Conservation (phyloP, 164 flowering plant genomes). For the Annona cherimola region DNA sequence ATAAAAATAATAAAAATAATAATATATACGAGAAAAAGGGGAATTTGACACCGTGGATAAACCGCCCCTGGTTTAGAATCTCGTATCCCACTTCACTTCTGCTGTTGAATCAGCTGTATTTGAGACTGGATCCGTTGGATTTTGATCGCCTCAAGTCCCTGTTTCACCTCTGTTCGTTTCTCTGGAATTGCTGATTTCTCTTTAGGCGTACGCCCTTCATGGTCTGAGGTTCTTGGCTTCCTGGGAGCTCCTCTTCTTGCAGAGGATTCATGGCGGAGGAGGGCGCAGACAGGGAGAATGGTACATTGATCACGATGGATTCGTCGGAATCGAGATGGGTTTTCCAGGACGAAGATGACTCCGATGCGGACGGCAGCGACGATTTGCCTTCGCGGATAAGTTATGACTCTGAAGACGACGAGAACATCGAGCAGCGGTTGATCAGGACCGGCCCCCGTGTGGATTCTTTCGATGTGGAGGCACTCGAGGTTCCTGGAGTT, state of each 20-base stretch:
- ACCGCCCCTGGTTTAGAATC: background rate
- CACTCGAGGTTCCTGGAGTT: slow-evolving; percentile 85
- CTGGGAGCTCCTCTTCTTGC: background rate
- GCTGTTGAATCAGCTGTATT: background rate
- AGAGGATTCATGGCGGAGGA: slow-evolving; percentile 47
- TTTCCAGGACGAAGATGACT: slow-evolving; percentile 66
- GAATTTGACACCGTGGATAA: background rate
- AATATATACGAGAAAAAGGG: background rate
- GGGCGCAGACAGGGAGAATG: slow-evolving; percentile 34
- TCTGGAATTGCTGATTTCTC: background rate
- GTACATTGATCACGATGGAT: slow-evolving; percentile 42
- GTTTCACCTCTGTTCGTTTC: too few species aligned
- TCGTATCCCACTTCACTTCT: background rate
- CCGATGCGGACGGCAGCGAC: slow-evolving; percentile 33
- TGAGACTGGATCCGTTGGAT: background rate
- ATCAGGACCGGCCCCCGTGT: slow-evolving; percentile 87
- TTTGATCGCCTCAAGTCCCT: background rate
- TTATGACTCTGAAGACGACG: slow-evolving; percentile 64
- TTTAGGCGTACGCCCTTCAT: background rate
- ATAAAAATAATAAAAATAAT: too few species aligned
- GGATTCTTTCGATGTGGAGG: slow-evolving; percentile 96
- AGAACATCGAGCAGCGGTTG: slow-evolving; percentile 54
- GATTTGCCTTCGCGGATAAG: slow-evolving; percentile 19
- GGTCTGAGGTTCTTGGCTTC: background rate
- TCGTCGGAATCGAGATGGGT: slow-evolving; percentile 90